Base-by-base conservation (phyloP, 1,284 basidiomycete genomes). In the Abortiporus biennis region DNA sequence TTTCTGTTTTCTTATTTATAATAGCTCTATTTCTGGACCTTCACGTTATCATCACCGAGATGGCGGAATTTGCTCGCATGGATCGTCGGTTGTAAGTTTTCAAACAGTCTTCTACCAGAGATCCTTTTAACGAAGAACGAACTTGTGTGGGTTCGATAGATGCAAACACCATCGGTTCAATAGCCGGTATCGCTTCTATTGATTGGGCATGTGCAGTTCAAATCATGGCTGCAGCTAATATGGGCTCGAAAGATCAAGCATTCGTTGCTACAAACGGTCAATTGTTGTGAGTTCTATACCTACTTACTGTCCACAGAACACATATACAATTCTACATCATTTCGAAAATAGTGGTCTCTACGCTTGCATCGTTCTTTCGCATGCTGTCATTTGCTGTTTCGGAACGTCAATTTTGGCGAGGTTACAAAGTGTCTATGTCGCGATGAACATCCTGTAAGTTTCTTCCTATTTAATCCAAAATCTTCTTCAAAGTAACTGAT, bases 121-220 rank as follows among this genome's bases (percentile, higher is more conserved):
- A 2, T 23, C 12, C 9, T 16, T 13, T n/a, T 13, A 20, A 25
- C 33, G 36, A n/a, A 35, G 30, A 38, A 34, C 45, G 41, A 9
- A 47, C 46, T 29, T 42, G 3, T n/a, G n/a, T n/a, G n/a, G n/a
- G n/a, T n/a, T n/a, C n/a, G n/a, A n/a, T 45, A 85, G 82, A 86
- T 52, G 66, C 79, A 1, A 86, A 85, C 47, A 84, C 84, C 0
- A 71, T 90, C 33, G 85, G 83, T 1, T 77, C 75, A 16, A 76
- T 89, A 45, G 64, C 84, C 0, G 54, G 53, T 6, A 66, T 86
- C 0, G 83, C 87, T 0, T 85, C 83, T 0, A 77, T 87, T 23
- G 82, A 83, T 46, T 91, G 85, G 85, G 86, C 78, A 13, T 79
- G 76, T 41, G 80, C 85, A 0, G 70, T 85, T 1, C 84, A 86